These are phyloP conservation scores for Eucalyptus dawsonii DNA, from an alignment of 345 rosid genomes.

Conservation along the genomic window DNA sequence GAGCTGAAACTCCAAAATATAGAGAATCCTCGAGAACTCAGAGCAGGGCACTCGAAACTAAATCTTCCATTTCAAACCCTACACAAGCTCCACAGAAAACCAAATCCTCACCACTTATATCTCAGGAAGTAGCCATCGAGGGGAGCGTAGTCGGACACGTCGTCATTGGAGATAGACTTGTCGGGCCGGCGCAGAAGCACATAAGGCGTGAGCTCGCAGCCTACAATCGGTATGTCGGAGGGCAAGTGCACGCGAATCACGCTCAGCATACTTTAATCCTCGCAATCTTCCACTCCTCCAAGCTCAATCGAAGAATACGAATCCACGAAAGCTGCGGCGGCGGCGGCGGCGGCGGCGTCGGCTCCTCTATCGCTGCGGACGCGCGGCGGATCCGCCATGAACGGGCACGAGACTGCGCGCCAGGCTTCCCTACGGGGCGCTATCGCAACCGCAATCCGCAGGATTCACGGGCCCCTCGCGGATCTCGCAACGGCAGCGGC, in stretches of 20 bases:
- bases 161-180: slow-evolving; percentile 44
- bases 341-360: neutral
- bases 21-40: neutral
- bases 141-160: slow-evolving; percentile 77
- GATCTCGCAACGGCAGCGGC: neutral
- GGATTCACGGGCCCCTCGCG: neutral
- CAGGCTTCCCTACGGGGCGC: neutral
- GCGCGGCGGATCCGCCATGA: slow-evolving; percentile 6
- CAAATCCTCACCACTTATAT: slow-evolving; percentile 68
- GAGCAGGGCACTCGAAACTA: neutral
- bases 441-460: neutral
- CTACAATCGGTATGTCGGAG: slow-evolving; percentile 96
- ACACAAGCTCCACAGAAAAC: neutral
- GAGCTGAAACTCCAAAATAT: neutral
- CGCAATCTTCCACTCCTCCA: neutral
- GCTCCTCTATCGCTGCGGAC: neutral
- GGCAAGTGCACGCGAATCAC: slow-evolving; percentile 92
- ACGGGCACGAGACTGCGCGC: neutral
- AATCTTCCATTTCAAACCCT: neutral
- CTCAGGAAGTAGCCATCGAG: slow-evolving; percentile 79
- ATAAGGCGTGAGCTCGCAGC: slow-evolving; percentile 92
- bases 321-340: neutral
- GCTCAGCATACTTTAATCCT: slow-evolving; percentile 68
- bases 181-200: slow-evolving; percentile 76
- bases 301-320: neutral